Conservation (phyloP, 2,329 filamentous ascomycete species). For the Colletotrichum camelliae region DNA sequence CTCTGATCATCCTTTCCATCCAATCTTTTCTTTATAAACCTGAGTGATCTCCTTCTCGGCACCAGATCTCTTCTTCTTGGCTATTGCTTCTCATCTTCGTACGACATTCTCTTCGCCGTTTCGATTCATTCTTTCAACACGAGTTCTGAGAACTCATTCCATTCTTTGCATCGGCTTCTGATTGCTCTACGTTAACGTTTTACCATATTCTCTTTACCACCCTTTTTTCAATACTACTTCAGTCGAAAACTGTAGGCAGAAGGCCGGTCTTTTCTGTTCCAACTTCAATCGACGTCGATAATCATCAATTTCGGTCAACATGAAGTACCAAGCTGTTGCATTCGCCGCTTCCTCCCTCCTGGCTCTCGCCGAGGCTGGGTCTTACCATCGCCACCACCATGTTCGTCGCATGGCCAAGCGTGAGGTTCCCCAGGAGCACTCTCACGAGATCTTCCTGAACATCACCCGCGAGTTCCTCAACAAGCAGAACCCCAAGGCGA, state of each 20-base stretch:
- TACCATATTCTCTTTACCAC: background rate
- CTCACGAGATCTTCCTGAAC: slow-evolving; percentile 50
- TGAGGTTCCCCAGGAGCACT: slow-evolving; percentile 59
- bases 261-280: slow-evolving; percentile 17
- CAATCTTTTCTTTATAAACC: slow-evolving; percentile 14
- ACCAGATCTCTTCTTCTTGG: background rate
- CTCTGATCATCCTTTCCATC: background rate
- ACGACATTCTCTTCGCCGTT: slow-evolving; percentile 16
- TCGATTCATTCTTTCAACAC: slow-evolving; percentile 14
- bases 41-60: background rate
- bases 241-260: slow-evolving; percentile 1
- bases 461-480: slow-evolving; percentile 44
- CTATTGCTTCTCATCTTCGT: slow-evolving; percentile 6
- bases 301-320: slow-evolving; percentile 4
- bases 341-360: slow-evolving; percentile 14
- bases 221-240: background rate
- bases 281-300: background rate
- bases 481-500: slow-evolving; percentile 53
- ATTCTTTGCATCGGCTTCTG: slow-evolving; percentile 21
- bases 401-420: slow-evolving; percentile 26
- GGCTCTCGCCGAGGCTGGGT: background rate
- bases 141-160: slow-evolving; percentile 27
- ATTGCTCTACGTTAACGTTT: background rate
- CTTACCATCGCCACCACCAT: slow-evolving; percentile 6
- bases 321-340: slow-evolving; percentile 23